Base-by-base conservation (phyloP, 139 green algal species). In the Limnomonas spitsbergensis region DNA sequence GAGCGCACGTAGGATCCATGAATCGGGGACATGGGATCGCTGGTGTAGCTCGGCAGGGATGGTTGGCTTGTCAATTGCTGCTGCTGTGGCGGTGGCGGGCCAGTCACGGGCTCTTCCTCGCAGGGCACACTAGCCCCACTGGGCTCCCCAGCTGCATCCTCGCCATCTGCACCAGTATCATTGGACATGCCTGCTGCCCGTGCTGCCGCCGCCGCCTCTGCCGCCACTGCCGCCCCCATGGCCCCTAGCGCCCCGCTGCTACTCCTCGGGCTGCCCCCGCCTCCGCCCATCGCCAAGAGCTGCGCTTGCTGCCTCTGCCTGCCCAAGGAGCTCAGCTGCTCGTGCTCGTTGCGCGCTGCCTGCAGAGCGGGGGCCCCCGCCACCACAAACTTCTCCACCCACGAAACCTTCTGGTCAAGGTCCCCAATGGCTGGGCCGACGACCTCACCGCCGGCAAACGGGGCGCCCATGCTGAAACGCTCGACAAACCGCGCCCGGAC, bases 401-500 rank as follows among this genome's bases (percentile, higher is more conserved):
- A 83, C 31, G 35, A 75, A 9, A 75, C 90, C 78, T 97, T 95
- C 38, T 96, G 91, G 9, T 79, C 69, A 32, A 98, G 70, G 61
- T 89, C 84, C 1, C 76, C 68, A 69, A 97, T 96, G 74, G 90
- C 83, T 0, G 91, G 92, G 2, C 93, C 94, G 20, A 76, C 69
- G 9, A 76, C 69, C 37, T 76, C 37, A 35, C 69, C 69, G 37
- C 69, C 92, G 34, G 85, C 81, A 75, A 92, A 90, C 7, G 93
- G 94, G 0, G 93, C 92, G 1, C 94, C 95, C 90, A 97, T 96
- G 66, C 78, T 81, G 84, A 98, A 98, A 34, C 93, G 89, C 86
- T 98, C 95, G 38, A 97, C 91, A 78, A 97, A 97, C 31, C 90
- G 80, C 0, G 89, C 88, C 2, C 90, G 86, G 9, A 97, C 84